Evolutionary conservation across 2,329 filamentous ascomycete species (phyloP), one percentile per base, ranked within the genome.

Genomic region (Sporothrix pseudoabietina): DNA sequence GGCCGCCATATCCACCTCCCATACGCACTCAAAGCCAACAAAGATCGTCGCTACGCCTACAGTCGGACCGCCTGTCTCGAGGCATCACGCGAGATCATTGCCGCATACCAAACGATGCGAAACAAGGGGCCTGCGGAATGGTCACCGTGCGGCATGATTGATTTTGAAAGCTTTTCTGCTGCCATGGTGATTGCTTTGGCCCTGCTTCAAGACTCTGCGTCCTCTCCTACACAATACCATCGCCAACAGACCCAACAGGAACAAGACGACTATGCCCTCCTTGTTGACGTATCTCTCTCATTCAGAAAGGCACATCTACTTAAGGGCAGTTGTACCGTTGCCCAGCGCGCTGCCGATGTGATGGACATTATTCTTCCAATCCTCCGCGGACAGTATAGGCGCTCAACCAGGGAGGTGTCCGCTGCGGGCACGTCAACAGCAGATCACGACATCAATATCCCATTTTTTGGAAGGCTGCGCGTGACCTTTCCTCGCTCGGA

Each of bases 1-100:
- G 70, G 69, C 65, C 72, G 57, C 3, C 59, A 71, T 6, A 69
- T 74, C 19, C 73, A 74, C 30, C 61, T 74, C n/a, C 69, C 79
- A 16, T 73, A 66, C 14, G 59, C 55, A 6, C 68, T 73, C 16
- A 59, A 57, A 41, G 57, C 69, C 14, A 32, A n/a, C 16, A 30
- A 41, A n/a, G 55, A 63, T 7, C 41, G 41, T 16, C 39, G 35
- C 4, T 71, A 49, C 32, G 30, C 30, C 6, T 63, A 61, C 44
- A 71, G 69, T n/a, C 39, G 69, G 12, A 26, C 55, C 10, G 55
- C 69, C 7, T 71, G 69, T 19, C 55, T 61, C 5, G 69, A 71
- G 6, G 69, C 69, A 39, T 61, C 69, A 7, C 69, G 69, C 3
- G 52, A 39, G 12, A 26, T 54, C 2, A 63, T 71, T 16, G 41